phyloP scores from a whole-genome alignment of 176 grass and related monocot species.

The Zoysia pacifica region DNA sequence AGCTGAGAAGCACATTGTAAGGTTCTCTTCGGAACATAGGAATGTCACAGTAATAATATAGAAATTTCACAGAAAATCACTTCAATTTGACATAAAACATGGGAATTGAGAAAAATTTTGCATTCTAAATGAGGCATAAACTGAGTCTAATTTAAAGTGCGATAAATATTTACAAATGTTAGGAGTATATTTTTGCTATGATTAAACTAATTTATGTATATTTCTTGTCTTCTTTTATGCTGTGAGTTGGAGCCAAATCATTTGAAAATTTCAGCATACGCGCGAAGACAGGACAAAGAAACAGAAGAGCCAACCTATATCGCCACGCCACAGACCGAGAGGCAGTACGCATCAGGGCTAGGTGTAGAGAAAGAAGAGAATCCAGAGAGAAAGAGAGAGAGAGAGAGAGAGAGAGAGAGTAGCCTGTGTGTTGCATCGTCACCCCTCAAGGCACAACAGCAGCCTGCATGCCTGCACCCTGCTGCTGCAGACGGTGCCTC shows the following conservation, averaged over 20 bases:
- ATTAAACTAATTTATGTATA: no score
- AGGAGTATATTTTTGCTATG: no score
- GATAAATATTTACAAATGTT: no score
- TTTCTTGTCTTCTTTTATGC: no score
- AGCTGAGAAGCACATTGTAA: neutral
- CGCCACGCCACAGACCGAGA: constrained; percentile 4
- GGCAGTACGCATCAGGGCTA: constrained; percentile 1
- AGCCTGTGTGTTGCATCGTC: constrained; percentile 33
- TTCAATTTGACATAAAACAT: no score
- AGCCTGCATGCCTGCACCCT: constrained; percentile 31
- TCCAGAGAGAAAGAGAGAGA: neutral
- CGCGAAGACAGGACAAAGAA: neutral
- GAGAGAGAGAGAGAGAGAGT: neutral
- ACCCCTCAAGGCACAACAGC: constrained; percentile 34
- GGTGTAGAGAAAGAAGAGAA: constrained; percentile 27
- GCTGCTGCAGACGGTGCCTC: neutral
- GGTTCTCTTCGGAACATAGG: neutral
- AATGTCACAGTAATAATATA: no score
- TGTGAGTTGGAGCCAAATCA: constrained; percentile 20
- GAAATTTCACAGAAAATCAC: no score
- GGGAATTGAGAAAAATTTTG: no score
- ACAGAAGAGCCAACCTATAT: constrained; percentile 9
- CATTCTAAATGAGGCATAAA: no score
- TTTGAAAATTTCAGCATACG: neutral
- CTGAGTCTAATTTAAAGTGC: no score